Base-by-base conservation (phyloP, 768 basidiomycete genomes). In the Cubamyces sp. region DNA sequence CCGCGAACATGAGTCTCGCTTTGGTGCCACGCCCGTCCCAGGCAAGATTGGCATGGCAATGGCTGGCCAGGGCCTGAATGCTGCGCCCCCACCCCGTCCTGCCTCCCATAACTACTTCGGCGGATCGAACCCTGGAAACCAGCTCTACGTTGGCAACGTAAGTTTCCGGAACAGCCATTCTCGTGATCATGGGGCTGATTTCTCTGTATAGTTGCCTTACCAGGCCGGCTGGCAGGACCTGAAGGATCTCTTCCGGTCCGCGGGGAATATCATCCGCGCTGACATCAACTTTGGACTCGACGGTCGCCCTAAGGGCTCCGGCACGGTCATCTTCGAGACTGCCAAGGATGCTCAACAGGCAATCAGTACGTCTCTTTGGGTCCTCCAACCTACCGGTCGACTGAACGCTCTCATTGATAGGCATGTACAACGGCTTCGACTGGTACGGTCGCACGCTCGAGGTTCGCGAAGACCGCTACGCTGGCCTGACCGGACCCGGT, bases 161-260 rank as follows among this genome's bases (percentile, higher is more conserved):
- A 70, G 87, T 66, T 4, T 46, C 39, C 34, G 25, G 14, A 25
- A 64, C 34, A n/a, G 3, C 18, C 41, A 52, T 18, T 5, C 42
- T 12, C 34, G 34, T 25, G 15, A 34, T 23, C 6, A 4, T 40
- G 12, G 8, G 39, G 6, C 34, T 53, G 3, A 23, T 70, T 16
- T 5, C 15, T 61, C 23, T 11, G 5, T 57, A 5, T 65, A 98
- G 96, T 77, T 98, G 28, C 96, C 95, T 2, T 94, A 92, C 72
- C 94, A 96, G 77, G 95, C 94, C n/a, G 94, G 94, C 30, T 99
- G 96, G 96, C 96, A 99, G 74, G 96, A 98, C 73, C 78, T 98
- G 58, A 98, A 98, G 72, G 96, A 98, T 74, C 79, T 98, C 28
- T 98, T 98, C 88, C 88, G 96, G 58, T 86, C 92, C 28, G 92